Evolutionary conservation across 306 rosid genomes (phyloP), one percentile per base, ranked within the genome.

Genomic region (Pueraria montana): DNA sequence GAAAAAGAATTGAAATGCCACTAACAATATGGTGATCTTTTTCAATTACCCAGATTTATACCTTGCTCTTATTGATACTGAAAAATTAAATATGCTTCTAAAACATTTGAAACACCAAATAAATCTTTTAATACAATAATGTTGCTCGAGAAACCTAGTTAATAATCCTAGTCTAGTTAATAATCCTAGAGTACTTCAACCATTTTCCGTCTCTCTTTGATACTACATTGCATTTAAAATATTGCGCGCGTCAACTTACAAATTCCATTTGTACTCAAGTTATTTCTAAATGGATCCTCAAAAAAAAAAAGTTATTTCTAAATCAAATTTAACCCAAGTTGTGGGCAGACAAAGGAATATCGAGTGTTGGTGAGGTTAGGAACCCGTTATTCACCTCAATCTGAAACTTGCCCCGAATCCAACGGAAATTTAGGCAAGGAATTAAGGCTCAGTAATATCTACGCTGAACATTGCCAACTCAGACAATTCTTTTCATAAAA

Each of bases 381-480:
- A 67, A 21, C 8, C 8, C 27, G 48, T 65, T 65, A 32, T 17
- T 16, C 46, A 34, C 43, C 23, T 64, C 45, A 32, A 6, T 30
- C 43, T 63, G 45, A 64, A 52, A 52, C 42, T 34, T 38, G 52
- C 40, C 13, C 43, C 14, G 21, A 8, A 45, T 8, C 62, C 49
- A 56, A 72, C 40, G 12, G 21, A 72, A 36, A 45, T 70, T 69
- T 70, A 43, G 26, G 64, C 30, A 45, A 21, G 30, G 53, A 61
- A 45, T 72, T 53, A 20, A 18, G 24, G 74, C 70, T 64, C 2
- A 20, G 48, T 62, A 61, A 38, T 58, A 73, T 52, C 66, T 56
- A 53, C 69, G 78, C 67, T 5, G 52, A 80, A 36, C 14, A 65
- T 26, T n/a, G 21, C 36, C 72, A 18, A 34, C 11, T 64, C 71